phyloP scores from a whole-genome alignment of 345 rosid species.

The Populus simonii region DNA sequence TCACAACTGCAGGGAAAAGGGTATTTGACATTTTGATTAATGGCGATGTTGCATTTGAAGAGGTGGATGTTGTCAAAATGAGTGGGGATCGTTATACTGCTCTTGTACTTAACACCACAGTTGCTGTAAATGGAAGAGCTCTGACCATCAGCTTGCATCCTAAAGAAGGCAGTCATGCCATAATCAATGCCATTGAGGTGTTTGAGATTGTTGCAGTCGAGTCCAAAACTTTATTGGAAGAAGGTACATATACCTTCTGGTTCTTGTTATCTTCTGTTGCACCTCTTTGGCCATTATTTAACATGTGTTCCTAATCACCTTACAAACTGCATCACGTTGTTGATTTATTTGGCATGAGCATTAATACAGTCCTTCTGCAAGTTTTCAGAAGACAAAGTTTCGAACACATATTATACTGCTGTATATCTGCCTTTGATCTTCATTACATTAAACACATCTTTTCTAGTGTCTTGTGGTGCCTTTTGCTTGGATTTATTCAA shows the following conservation, averaged over 20 bases:
- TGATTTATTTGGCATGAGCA: not conserved
- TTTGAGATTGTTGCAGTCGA: slow-evolving; percentile 69
- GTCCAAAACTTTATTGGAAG: slow-evolving; percentile 66
- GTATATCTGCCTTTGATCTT: not conserved
- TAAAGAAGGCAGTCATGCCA: slow-evolving; percentile 55
- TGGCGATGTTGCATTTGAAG: slow-evolving; percentile 49
- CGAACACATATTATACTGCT: not conserved
- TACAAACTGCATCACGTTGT: not conserved
- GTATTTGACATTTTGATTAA: slow-evolving; percentile 83
- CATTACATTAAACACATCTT: not conserved
- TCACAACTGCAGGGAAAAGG: slow-evolving; percentile 62
- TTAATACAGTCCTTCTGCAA: not conserved
- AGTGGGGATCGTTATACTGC: slow-evolving; percentile 68
- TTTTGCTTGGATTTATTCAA: not conserved
- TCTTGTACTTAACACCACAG: slow-evolving; percentile 74
- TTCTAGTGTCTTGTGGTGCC: not conserved
- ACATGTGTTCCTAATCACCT: not conserved
- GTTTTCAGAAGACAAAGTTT: not conserved
- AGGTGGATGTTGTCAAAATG: slow-evolving; percentile 61
- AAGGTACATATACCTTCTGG: slow-evolving; percentile 50
- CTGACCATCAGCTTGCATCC: slow-evolving; percentile 73
- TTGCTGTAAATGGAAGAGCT: slow-evolving; percentile 75
- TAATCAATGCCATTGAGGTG: slow-evolving; percentile 85
- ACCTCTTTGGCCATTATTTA: not conserved
- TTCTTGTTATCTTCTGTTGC: not conserved